Evolutionary conservation across 1,284 basidiomycete species (phyloP).

Genomic region (Leccinum solheimii): DNA sequence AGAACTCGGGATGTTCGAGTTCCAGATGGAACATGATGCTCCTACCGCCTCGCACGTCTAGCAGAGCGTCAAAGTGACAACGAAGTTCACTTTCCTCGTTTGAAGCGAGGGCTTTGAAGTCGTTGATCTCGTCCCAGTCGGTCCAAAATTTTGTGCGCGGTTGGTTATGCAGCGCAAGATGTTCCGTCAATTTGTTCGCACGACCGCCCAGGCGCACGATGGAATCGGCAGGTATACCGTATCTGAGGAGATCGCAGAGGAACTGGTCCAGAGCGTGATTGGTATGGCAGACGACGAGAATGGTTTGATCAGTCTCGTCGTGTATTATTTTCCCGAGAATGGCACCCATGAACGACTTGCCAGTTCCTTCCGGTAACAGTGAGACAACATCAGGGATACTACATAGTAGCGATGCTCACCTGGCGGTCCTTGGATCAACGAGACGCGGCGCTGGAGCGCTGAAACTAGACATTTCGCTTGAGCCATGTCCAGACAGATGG

Average conservation of each 20-base stretch:
- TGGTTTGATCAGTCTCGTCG: slow-evolving; percentile 43
- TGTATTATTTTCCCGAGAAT: slow-evolving; percentile 57
- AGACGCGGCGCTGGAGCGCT: slow-evolving; percentile 51
- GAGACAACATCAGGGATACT: neutral
- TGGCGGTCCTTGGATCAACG: slow-evolving; percentile 66
- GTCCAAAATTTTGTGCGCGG: slow-evolving; percentile 15
- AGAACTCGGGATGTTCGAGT: slow-evolving; percentile 41
- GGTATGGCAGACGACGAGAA: slow-evolving; percentile 65
- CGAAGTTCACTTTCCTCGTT: slow-evolving; percentile 29
- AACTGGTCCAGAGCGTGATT: slow-evolving; percentile 70
- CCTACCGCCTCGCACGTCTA: neutral
- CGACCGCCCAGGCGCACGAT: slow-evolving; percentile 62
- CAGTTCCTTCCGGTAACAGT: slow-evolving; percentile 48
- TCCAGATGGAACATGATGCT: slow-evolving; percentile 36
- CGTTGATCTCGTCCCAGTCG: slow-evolving; percentile 43
- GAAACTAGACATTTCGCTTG: slow-evolving; percentile 51
- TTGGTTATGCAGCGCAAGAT: slow-evolving; percentile 41
- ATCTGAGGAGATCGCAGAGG: slow-evolving; percentile 54
- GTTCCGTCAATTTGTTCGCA: slow-evolving; percentile 43
- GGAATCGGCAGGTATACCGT: slow-evolving; percentile 45
- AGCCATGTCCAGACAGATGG: slow-evolving; percentile 49
- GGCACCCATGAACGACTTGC: slow-evolving; percentile 67
- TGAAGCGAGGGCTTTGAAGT: slow-evolving; percentile 26
- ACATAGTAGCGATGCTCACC: slow-evolving; percentile 40
- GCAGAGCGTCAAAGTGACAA: neutral